Base-by-base conservation (phyloP, 306 rosid species). In the Morella rubra region DNA sequence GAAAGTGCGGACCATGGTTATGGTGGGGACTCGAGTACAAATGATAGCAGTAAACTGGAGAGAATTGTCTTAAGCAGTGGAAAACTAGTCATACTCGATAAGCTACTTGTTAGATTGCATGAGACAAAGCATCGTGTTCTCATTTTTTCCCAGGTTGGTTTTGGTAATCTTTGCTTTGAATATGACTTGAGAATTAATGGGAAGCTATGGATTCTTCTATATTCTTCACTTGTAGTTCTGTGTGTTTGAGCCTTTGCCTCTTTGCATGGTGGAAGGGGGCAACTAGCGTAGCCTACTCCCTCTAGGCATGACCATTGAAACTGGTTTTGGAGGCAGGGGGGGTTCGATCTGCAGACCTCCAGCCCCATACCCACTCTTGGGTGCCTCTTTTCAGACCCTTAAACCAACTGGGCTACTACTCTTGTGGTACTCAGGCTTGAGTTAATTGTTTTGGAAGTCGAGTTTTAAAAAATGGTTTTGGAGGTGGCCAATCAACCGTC, bases 1-100 rank as follows among this genome's bases (percentile, higher is more conserved):
- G 98, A 96, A 86, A 96, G 99, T 85, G 99, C 99, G 61, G 99
- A 96, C 87, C 97, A 96, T 89, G 99, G 99, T 83, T 96, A 96
- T 87, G 99, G 99, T 67, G 98, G 98, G 78, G 89, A 91, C 84
- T 87, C 90, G 0, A 88, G 83, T 66, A 84, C 81, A 65, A 79
- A 81, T 81, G 97, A 92, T 79, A 90, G 88, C 84, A 91, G 89
- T 85, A 92, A 96, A 80, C 80, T 93, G 70, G 99, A 96, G 84
- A 91, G 97, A 85, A 89, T 87, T 71, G 87, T 96, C 85, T 90
- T 91, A 80, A 96, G 99, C 91, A 96, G 99, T 44, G 99, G 99
- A 71, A 96, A 96, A 89, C 87, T 96, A 55, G 97, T 91, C 76
- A 93, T 96, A 85, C 99, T 96, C 6, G 98, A 96, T 86, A 96